phyloP scores from a whole-genome alignment of 2,329 filamentous ascomycete genomes.

The Neofusicoccum ribis region DNA sequence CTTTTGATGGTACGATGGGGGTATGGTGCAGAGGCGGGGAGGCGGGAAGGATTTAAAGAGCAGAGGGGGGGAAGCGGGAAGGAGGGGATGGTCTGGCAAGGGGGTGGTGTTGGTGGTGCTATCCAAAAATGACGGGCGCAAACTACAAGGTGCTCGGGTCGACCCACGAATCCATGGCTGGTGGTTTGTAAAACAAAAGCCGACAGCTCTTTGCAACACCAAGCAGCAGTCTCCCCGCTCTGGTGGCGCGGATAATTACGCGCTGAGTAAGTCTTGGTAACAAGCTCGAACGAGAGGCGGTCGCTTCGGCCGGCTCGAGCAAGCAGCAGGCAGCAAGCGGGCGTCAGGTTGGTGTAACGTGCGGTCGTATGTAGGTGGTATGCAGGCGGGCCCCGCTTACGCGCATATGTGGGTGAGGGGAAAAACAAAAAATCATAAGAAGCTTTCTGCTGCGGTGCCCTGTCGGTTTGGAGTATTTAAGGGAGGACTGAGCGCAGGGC shows the following conservation, averaged over 20 bases:
- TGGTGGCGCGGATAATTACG: no score
- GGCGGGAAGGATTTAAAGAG: neutral
- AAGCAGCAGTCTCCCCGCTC: no score
- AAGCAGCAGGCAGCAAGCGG: neutral
- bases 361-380: neutral
- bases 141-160: constrained; percentile 9
- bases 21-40: neutral
- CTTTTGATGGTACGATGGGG: neutral
- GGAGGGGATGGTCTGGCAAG: neutral
- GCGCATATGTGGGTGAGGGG: neutral
- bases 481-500: neutral
- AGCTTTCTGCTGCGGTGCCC: neutral
- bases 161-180: constrained; percentile 16
- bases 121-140: neutral
- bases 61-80: no score
- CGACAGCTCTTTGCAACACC: no score
- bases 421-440: neutral
- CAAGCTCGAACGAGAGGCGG: no score
- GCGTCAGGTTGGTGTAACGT: neutral
- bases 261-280: no score
- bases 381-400: constrained; percentile 12
- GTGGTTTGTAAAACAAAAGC: no score
- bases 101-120: neutral
- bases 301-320: no score
- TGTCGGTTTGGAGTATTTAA: neutral